These are phyloP conservation scores for Avena eriantha DNA, from an alignment of 176 grass and related monocot species.

Conservation along the genomic window DNA sequence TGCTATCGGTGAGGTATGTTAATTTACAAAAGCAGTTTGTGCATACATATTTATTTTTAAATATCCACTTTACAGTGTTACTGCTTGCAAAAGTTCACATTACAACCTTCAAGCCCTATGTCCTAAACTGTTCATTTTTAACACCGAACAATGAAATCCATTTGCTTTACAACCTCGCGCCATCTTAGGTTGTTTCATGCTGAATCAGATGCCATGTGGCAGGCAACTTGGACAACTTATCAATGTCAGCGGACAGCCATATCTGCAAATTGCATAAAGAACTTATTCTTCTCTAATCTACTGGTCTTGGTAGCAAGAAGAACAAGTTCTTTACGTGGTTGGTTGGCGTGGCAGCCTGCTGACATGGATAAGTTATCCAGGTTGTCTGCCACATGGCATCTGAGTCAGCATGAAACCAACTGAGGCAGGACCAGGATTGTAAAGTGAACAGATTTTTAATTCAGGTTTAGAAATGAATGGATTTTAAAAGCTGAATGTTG, in stretches of 20 bases:
- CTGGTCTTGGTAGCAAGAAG: background rate
- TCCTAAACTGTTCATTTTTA: background rate
- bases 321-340: slow-evolving; percentile 1
- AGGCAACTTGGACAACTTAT: background rate
- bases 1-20: slow-evolving; percentile 67
- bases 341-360: background rate
- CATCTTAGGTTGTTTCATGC: background rate
- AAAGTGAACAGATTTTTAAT: background rate
- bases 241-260: background rate
- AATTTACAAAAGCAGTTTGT: slow-evolving; percentile 3
- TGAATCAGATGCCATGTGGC: background rate
- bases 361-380: slow-evolving; percentile 2
- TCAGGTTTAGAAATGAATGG: background rate
- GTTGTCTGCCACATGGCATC: background rate
- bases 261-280: background rate
- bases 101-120: background rate
- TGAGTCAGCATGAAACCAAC: background rate
- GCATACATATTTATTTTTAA: background rate
- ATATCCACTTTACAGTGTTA: background rate
- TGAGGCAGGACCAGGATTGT: background rate
- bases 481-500: background rate
- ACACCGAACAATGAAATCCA: slow-evolving; percentile 3
- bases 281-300: slow-evolving; percentile 2
- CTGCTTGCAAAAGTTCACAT: background rate
- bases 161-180: background rate